Base-by-base conservation (phyloP, 495 filamentous ascomycete genomes). In the Ramalina intermedia region DNA sequence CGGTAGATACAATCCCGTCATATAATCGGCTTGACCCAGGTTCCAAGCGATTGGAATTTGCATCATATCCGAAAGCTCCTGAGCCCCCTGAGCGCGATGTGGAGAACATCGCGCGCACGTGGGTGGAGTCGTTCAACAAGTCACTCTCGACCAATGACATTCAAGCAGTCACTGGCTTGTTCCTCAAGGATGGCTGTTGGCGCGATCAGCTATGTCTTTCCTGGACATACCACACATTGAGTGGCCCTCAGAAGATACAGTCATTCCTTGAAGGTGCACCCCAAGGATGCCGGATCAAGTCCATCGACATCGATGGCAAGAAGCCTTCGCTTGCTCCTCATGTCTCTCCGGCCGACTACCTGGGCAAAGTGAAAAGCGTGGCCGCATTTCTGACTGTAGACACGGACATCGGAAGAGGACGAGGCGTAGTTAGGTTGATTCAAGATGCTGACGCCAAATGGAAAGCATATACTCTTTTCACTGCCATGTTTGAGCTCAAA, bases 401-500 rank as follows among this genome's bases (percentile, higher is more conserved):
- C 23, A 78, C 75, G 0, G 61, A 70, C 7, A 55, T 71, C 7
- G 79, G 82, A 12, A 54, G 58, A 14, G 82, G 82, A 3, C 61
- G 68, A 0, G 82, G 82, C 2, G 56, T 82, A 11, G 64, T 75
- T 2, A 68, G 74, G 36, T 60, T 83, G 33, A 69, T 75, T 1
- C 66, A 74, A 50, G 67, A 73, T 41, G 50, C 57, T 47, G 65
- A 66, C 41, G 70, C 61, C 0, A 52, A 65, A 21, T 84, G 78
- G 79, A 83, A 78, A 64, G 74, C 80, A 11, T 86, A 79, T 65
- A 72, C 72, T 0, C 54, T 84, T 14, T 83, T 76, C 55, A 82
- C 81, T 0, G 63, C 67, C 2, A 58, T 85, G 43, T 66, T 76
- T 26, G 69, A 67, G 48, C 50, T 85, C 29, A 66, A 64, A 12